Base-by-base conservation (phyloP, 179 eudicot genomes). In the Spergularia azorica region DNA sequence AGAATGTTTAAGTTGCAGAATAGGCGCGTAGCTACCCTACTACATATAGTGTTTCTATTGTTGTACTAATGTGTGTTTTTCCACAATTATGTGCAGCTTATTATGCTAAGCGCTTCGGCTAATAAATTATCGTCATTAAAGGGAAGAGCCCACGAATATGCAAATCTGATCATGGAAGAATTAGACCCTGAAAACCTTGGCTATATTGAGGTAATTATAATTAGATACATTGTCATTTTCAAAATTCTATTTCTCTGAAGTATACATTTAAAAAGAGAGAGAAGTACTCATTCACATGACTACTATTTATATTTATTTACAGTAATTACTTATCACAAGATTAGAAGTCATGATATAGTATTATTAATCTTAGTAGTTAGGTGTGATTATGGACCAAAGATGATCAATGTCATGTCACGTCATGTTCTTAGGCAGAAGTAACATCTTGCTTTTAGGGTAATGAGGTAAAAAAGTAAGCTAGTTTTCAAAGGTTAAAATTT, bases 41-140 rank as follows among this genome's bases (percentile, higher is more conserved):
- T 72, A 21, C 43, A 12, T 71, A 52, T 11, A 36, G 32, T 21
- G 5, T 21, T 50, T 66, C n/a, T 41, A 9, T 13, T 18, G 64
- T 7, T 58, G 15, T n/a, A 50, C 15, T 67, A 12, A 14, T 21
- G 59, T 63, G 7, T 32, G 20, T 82, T 43, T 74, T 32, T 72
- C 18, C 43, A n/a, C 20, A 5, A 60, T 32, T 5, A 10, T 79
- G 56, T 73, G 65, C 88, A 90, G 94, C 88, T 90, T 43, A 83
- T 90, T 48, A 83, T 85, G 91, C 84, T 90, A 66, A 90, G 93
- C 76, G 93, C 93, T 59, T 88, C 93, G 0, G 90, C 93, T 67
- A 90, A 90, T 72, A 88, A 83, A 41, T 75, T 90, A 66, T 82
- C 86, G 38, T 73, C 87, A 66, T 78, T 90, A 81, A 88, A 90